Evolutionary conservation across 2,329 filamentous ascomycete species (phyloP).

Genomic region (Microsporum canis): DNA sequence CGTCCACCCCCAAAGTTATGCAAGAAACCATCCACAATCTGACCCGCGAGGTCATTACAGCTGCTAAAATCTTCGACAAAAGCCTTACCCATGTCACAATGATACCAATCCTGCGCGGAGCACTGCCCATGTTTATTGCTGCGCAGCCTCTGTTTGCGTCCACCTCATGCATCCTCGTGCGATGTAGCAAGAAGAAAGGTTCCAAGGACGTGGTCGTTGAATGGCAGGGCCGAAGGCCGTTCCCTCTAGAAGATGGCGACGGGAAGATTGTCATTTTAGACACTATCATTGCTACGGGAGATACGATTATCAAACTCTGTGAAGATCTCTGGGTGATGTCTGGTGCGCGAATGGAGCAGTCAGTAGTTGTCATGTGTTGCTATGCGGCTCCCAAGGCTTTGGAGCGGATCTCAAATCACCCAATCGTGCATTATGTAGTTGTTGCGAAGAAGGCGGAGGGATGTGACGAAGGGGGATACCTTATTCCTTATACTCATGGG

Average conservation of each 20-base stretch:
- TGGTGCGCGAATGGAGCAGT: not conserved
- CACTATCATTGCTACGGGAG: slow-evolving; percentile 5
- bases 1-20: slow-evolving; percentile 3
- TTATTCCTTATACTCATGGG: slow-evolving; percentile 4
- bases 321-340: not conserved
- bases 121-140: slow-evolving; percentile 4
- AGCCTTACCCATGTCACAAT: not conserved
- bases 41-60: not conserved
- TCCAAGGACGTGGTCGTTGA: not conserved
- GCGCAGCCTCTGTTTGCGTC: slow-evolving; percentile 5
- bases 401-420: slow-evolving; percentile 1
- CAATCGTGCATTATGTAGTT: not conserved
- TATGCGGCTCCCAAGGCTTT: slow-evolving; percentile 4
- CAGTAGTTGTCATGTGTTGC: slow-evolving; percentile 1
- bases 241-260: not conserved
- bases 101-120: slow-evolving; percentile 3
- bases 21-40: slow-evolving; percentile 4
- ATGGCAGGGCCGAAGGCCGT: slow-evolving; percentile 3
- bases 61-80: not conserved
- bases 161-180: slow-evolving; percentile 5
- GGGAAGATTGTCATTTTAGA: slow-evolving; percentile 1
- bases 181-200: slow-evolving; percentile 5
- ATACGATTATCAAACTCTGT: slow-evolving; percentile 1
- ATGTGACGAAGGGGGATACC: slow-evolving; percentile 4
- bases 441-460: not conserved